A percentile compares a stretch with the other conserved stretches of the same genome.
Evolutionary conservation across 495 filamentous ascomycete genomes (phyloP).

Genomic region (Aspergillus indologenus): DNA sequence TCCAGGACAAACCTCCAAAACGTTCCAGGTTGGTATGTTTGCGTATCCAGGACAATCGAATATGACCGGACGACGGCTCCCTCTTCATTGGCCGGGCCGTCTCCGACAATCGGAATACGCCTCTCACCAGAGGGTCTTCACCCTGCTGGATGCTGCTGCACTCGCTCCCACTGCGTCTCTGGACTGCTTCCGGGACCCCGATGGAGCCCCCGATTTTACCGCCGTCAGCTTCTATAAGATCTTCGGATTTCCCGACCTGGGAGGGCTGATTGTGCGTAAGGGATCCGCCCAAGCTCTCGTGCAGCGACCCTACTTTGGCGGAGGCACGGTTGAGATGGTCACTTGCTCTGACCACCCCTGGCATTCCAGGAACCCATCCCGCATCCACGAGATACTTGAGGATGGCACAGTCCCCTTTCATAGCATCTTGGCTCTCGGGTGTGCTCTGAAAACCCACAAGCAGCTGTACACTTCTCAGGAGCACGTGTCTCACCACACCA

Average conservation of each 20-base stretch:
- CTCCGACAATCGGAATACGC: conserved; percentile 43
- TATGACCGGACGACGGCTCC: conserved; percentile 69
- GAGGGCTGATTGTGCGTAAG: conserved; percentile 66
- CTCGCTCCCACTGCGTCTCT: conserved; percentile 64
- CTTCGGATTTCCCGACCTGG: conserved; percentile 76
- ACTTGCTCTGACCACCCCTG: conserved; percentile 54
- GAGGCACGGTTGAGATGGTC: conserved; percentile 73
- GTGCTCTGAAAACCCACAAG: conserved; percentile 64
- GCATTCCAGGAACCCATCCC: conserved; percentile 58
- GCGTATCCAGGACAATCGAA: conserved; percentile 79
- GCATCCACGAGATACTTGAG: conserved; percentile 65
- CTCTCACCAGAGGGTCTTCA: conserved; percentile 52
- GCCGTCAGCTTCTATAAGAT: conserved; percentile 78
- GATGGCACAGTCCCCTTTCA: conserved; percentile 81
- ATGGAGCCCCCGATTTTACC: conserved; percentile 66
- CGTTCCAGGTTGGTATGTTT: conserved; percentile 53
- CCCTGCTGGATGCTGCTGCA: conserved; percentile 70
- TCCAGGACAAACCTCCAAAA: conserved; percentile 4
- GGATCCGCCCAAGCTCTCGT: conserved; percentile 59
- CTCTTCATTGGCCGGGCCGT: conserved; percentile 55
- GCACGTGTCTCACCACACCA: conserved; percentile 60
- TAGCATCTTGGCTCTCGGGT: conserved; percentile 67
- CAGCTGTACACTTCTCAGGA: conserved; percentile 61
- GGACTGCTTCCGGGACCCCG: conserved; percentile 53
- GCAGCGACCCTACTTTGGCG: conserved; percentile 69